Evolutionary conservation across 1,139 yeast genomes (phyloP), one percentile per base, ranked within the genome.

Genomic region (Williopsis jadinii): DNA sequence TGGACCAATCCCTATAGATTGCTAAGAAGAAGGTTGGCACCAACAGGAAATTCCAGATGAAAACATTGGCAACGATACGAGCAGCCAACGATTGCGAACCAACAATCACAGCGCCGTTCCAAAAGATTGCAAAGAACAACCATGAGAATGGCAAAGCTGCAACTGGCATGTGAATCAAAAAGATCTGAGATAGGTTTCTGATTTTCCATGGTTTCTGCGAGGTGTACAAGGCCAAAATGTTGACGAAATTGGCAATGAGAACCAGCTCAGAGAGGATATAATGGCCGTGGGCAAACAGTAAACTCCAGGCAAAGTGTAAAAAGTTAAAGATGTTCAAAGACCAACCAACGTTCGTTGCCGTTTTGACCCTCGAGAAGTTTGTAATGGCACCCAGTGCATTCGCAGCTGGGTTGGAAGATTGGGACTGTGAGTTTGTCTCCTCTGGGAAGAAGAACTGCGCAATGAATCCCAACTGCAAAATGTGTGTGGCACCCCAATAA

Each of bases 41-140:
- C 33, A 84, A 49, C 52, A 85, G 67, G 63, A 82, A 82, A 60
- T 79, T 83, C 95, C 95, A 85, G 55, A 85, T 75, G 48, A 83
- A 68, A 24, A 84, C 62, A 60, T 85, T 84, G 45, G 92, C 84
- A 27, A 84, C 50, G 39, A 85, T 64, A 47, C 94, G 70, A n/a
- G 86, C 79, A 30, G 74, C 66, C 28, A 81, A 61, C 6, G 62
- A 55, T 11, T 64, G 54, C 34, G 68, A 61, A 37, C 69, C 66
- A 47, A 74, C 72, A 33, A 75, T 68, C 28, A 80, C 81, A 3
- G 95, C 90, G 32, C 95, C 94, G 55, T 83, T 83, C 95, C 95
- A 84, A 66, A 84, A 81, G 34, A 85, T 60, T 27, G 78, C 81
- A 57, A 77, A 82, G 48, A 83, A 60, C 32, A 80, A 64, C 95